These are phyloP conservation scores for Aspergillus sparsus DNA, from an alignment of 495 filamentous ascomycete species.

Conservation along the genomic window DNA sequence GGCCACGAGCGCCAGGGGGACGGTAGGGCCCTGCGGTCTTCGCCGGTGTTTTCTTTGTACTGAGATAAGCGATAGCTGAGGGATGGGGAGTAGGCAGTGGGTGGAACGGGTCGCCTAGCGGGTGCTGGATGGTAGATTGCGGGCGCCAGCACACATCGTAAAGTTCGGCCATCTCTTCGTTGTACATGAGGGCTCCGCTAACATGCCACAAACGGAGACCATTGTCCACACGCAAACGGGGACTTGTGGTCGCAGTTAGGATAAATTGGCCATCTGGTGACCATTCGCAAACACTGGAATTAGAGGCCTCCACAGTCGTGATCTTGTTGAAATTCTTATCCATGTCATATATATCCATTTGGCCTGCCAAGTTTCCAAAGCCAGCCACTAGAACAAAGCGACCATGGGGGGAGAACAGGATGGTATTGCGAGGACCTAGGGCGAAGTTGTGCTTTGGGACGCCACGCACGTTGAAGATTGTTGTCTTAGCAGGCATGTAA, in stretches of 20 bases:
- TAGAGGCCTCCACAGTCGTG: constrained; percentile 91
- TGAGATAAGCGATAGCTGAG: constrained; percentile 80
- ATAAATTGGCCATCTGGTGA: constrained; percentile 94
- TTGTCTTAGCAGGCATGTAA: constrained; percentile 97
- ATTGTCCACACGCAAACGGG: constrained; percentile 92
- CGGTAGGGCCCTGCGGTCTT: constrained; percentile 96
- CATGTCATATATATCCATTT: constrained; percentile 96
- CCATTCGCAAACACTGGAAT: constrained; percentile 93
- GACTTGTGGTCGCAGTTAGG: constrained; percentile 93
- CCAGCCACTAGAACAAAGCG: constrained; percentile 92
- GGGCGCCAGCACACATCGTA: constrained; percentile 94
- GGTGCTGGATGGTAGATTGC: constrained; percentile 57
- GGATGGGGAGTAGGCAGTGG: constrained; percentile 78
- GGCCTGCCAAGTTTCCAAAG: constrained; percentile 94
- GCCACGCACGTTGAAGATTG: constrained; percentile 88
- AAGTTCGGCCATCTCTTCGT: constrained; percentile 88
- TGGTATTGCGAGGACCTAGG: constrained; percentile 87
- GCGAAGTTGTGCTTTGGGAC: constrained; percentile 79
- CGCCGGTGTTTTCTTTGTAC: constrained; percentile 83
- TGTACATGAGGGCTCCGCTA: constrained; percentile 86
- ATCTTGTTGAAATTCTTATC: constrained; percentile 89
- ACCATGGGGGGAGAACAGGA: constrained; percentile 90
- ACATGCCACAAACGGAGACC: constrained; percentile 95
- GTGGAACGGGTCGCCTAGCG: constrained; percentile 71
- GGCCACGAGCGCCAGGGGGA: constrained; percentile 91